Conservation (phyloP, 2,329 filamentous ascomycete species). For the Venturia pyrina region DNA sequence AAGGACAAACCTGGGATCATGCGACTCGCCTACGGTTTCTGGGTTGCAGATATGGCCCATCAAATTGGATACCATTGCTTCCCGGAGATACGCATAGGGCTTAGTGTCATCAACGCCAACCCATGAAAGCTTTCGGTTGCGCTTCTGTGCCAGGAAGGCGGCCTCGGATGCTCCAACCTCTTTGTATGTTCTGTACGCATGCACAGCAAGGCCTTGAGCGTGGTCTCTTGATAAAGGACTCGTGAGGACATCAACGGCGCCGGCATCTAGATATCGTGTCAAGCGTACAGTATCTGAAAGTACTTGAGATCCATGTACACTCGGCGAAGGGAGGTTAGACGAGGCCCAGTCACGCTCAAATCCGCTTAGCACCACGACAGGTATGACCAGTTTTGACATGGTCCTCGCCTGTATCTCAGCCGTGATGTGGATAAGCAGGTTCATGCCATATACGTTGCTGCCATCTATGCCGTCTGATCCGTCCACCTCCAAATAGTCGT, state of each 20-base stretch:
- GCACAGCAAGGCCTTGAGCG: conserved; percentile 66
- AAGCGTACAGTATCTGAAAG: conserved; percentile 44
- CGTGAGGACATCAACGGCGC: conserved; percentile 75
- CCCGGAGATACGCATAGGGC: conserved; percentile 79
- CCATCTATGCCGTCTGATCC: conserved; percentile 16
- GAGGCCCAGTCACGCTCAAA: conserved; percentile 23
- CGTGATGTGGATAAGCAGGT: conserved; percentile 30
- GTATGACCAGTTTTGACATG: conserved; percentile 30
- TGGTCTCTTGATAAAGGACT: conserved; percentile 67
- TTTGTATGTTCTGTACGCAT: conserved; percentile 74
- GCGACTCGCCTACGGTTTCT: conserved; percentile 51
- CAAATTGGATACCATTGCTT: conserved; percentile 85
- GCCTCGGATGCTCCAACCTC: conserved; percentile 65
- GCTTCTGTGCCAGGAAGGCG: conserved; percentile 59
- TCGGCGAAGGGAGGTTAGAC: conserved; percentile 22
- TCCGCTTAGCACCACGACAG: conserved; percentile 30
- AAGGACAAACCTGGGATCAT: conserved; percentile 45
- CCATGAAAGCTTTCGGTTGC: conserved; percentile 80
- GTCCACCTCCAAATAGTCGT: conserved; percentile 26
- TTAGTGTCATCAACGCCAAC: conserved; percentile 77
- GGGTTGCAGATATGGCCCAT: conserved; percentile 81
- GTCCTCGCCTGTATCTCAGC: conserved; percentile 31
- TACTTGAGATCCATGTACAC: conserved; percentile 25
- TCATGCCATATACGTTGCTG: conserved; percentile 29
- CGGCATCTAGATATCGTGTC: conserved; percentile 69